Evolutionary conservation across 2,329 filamentous ascomycete species (phyloP).

Genomic region (Calycina herbarum): DNA sequence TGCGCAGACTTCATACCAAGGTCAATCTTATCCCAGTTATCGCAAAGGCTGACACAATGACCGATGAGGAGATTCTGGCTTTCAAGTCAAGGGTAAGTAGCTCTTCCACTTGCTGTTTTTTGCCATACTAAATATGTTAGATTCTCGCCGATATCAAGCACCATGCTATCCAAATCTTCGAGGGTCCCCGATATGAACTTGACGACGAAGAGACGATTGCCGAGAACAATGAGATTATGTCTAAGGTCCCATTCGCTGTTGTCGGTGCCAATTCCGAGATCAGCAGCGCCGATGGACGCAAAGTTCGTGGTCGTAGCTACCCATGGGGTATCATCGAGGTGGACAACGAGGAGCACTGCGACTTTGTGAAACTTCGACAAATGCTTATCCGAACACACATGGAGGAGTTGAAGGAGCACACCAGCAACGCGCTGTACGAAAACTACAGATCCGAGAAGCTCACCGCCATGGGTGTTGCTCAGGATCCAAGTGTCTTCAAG

Average conservation of each 20-base stretch:
- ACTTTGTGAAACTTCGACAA: constrained; percentile 99
- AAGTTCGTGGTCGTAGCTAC: constrained; percentile 93
- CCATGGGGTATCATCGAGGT: constrained; percentile 99
- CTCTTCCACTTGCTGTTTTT: background rate
- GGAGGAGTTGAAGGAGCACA: constrained; percentile 99
- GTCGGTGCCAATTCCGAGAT: constrained; percentile 97
- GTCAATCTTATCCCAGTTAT: constrained; percentile 99
- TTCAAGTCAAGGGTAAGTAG: constrained; percentile 92
- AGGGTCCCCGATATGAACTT: constrained; percentile 96
- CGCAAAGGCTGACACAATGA: constrained; percentile 96
- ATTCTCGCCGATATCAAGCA: constrained; percentile 96
- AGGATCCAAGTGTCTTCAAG: constrained; percentile 99
- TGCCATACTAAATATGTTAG: constrained; percentile 47
- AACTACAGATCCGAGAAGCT: constrained; percentile 99
- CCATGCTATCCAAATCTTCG: constrained; percentile 98
- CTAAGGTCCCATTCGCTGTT: constrained; percentile 97
- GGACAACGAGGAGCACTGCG: constrained; percentile 99
- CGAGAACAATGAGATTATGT: constrained; percentile 99
- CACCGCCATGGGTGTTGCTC: constrained; percentile 95
- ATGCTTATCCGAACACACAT: constrained; percentile 99
- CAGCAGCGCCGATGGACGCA: constrained; percentile 84
- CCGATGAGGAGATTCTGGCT: constrained; percentile 88
- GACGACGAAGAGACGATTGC: constrained; percentile 99
- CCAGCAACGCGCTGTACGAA: constrained; percentile 98
- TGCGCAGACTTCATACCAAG: constrained; percentile 99